phyloP scores from a whole-genome alignment of 2,329 filamentous ascomycete species.

The Colletotrichum sp. region DNA sequence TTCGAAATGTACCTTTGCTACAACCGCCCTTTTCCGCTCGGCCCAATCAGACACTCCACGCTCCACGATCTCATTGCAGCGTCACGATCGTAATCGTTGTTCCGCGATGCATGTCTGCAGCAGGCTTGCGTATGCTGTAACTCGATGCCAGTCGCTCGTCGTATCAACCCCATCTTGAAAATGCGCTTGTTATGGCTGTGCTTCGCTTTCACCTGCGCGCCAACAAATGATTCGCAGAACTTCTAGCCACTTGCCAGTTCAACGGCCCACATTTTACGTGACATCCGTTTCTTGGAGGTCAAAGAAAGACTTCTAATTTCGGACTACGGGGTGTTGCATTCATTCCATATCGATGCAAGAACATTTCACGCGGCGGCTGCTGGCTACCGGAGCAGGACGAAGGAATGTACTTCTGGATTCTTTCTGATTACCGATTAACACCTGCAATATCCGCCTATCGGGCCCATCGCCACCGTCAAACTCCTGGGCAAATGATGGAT shows the following conservation, averaged over 20 bases:
- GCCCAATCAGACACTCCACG: not conserved
- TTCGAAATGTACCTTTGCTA: not conserved
- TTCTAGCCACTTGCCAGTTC: not conserved
- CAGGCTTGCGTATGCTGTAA: not conserved
- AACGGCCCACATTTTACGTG: not conserved
- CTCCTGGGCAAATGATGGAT: not conserved
- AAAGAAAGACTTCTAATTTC: not conserved
- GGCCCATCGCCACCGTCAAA: not conserved
- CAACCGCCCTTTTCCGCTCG: not conserved
- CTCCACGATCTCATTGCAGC: not conserved
- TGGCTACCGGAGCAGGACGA: not conserved
- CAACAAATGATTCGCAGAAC: not conserved
- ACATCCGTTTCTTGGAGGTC: not conserved
- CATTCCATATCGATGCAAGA: not conserved
- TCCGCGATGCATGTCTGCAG: not conserved
- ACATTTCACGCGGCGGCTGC: not conserved
- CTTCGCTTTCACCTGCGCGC: not conserved
- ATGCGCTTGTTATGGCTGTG: not conserved
- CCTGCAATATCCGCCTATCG: not conserved
- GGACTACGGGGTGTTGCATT: not conserved
- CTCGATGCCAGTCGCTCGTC: not conserved
- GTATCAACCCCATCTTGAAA: not conserved
- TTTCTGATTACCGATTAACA: constrained; percentile 1
- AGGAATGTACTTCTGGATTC: not conserved
- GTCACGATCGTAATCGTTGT: not conserved